These are phyloP conservation scores for Periconia digitata DNA, from an alignment of 2,329 filamentous ascomycete species.

Conservation along the genomic window DNA sequence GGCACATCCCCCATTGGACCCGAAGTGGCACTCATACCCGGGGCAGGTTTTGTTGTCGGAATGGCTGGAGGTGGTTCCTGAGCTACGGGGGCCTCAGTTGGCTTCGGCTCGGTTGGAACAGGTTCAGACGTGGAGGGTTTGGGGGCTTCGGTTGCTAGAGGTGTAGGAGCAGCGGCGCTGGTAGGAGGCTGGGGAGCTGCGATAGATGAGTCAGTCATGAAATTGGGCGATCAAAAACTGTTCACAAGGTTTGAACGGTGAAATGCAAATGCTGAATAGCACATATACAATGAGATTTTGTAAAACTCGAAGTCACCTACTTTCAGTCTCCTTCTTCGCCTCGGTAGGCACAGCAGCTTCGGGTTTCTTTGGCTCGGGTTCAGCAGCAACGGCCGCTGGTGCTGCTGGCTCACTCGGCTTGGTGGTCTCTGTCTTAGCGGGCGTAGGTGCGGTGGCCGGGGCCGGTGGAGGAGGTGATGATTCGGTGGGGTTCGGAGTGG, in stretches of 20 bases:
- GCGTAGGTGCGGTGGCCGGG: slow-evolving; percentile 26
- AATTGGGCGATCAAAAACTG: too few relatives aligned
- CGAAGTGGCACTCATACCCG: slow-evolving; percentile 44
- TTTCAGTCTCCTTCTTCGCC: slow-evolving; percentile 37
- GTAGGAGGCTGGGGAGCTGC: slow-evolving; percentile 34
- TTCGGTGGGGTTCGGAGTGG: slow-evolving; percentile 33
- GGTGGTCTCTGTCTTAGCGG: slow-evolving; percentile 13
- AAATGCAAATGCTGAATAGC: neutral
- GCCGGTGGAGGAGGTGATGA: slow-evolving; percentile 36
- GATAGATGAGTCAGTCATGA: neutral
- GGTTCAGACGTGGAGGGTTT: slow-evolving; percentile 15
- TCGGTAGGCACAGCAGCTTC: slow-evolving; percentile 32
- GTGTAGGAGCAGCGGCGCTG: slow-evolving; percentile 29
- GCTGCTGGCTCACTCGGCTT: slow-evolving; percentile 12
- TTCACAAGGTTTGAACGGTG: too few relatives aligned
- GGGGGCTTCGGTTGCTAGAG: slow-evolving; percentile 29
- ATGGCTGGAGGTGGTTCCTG: slow-evolving; percentile 24
- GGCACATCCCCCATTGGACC: slow-evolving; percentile 39
- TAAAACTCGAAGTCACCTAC: slow-evolving; percentile 27
- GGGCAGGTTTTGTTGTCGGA: slow-evolving; percentile 30
- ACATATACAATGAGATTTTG: too few relatives aligned
- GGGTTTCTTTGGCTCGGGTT: slow-evolving; percentile 24
- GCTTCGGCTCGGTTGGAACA: slow-evolving; percentile 19
- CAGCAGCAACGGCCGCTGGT: slow-evolving; percentile 21
- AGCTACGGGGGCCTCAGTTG: slow-evolving; percentile 16